Evolutionary conservation across 108 stramenopile species (phyloP).

Genomic region (Asterionellopsis glacialis): DNA sequence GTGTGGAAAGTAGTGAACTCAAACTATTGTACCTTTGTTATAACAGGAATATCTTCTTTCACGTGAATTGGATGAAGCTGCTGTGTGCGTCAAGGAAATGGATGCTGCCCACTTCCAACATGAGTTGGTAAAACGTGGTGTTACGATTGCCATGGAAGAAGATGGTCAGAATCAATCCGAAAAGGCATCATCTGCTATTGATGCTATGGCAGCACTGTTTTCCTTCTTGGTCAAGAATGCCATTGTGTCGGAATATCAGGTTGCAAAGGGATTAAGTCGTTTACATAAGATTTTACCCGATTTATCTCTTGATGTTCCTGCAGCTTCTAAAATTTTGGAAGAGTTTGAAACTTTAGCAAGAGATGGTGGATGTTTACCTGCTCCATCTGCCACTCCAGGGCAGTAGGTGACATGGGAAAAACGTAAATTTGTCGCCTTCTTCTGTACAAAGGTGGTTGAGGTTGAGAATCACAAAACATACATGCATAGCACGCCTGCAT

Average conservation of each 20-base stretch:
- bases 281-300: constrained; percentile 62
- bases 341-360: constrained; percentile 60
- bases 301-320: constrained; percentile 72
- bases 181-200: constrained; percentile 34
- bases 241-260: constrained; percentile 78
- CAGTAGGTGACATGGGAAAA: too few species aligned
- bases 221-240: constrained; percentile 67
- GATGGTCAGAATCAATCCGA: too few species aligned
- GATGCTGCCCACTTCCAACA: constrained; percentile 89
- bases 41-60: constrained; percentile 90
- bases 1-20: too few species aligned
- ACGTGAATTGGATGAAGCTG: constrained; percentile 90
- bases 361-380: background rate
- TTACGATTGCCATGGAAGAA: constrained; percentile 80
- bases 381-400: too few species aligned
- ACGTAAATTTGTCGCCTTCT: too few species aligned
- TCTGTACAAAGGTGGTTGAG: too few species aligned
- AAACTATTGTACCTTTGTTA: too few species aligned
- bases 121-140: constrained; percentile 96
- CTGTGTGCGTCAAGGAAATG: constrained; percentile 86
- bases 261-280: constrained; percentile 70
- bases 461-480: too few species aligned
- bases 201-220: constrained; percentile 84
- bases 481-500: too few species aligned
- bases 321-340: constrained; percentile 53